A percentile compares a stretch with the other conserved stretches of the same genome.
Conservation (phyloP, 805 yeast species). For the Metschnikowia borealis region DNA sequence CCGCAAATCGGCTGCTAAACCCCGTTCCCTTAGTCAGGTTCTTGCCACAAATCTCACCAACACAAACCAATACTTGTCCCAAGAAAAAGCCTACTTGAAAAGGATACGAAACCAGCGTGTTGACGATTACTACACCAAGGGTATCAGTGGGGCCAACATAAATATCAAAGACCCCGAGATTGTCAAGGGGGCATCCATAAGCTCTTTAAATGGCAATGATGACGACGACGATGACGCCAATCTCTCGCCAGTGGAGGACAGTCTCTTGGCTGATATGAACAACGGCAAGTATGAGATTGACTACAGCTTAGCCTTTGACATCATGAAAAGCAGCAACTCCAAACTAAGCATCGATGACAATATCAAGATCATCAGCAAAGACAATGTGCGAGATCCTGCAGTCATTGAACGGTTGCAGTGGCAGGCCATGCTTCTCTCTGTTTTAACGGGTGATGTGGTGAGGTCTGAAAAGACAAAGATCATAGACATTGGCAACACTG, state of each 20-base stretch:
- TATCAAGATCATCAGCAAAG: slow-evolving; percentile 34
- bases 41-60: slow-evolving; percentile 13
- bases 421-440: slow-evolving; percentile 91
- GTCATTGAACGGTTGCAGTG: slow-evolving; percentile 83
- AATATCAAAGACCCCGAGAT: slow-evolving; percentile 12
- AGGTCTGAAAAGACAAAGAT: slow-evolving; percentile 82
- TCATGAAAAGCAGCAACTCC: slow-evolving; percentile 27
- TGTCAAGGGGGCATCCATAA: neutral
- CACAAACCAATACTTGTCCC: slow-evolving; percentile 47
- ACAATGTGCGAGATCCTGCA: slow-evolving; percentile 40
- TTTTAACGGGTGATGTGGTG: slow-evolving; percentile 92
- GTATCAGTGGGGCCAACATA: slow-evolving; percentile 44
- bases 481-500: slow-evolving; percentile 44
- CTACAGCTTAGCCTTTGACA: slow-evolving; percentile 35
- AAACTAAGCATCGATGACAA: slow-evolving; percentile 28
- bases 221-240: slow-evolving; percentile 30
- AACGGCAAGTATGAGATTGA: slow-evolving; percentile 48
- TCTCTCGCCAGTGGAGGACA: slow-evolving; percentile 17
- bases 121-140: slow-evolving; percentile 73
- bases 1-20: slow-evolving; percentile 9
- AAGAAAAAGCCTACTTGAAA: slow-evolving; percentile 63
- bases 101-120: slow-evolving; percentile 56
- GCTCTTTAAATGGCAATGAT: slow-evolving; percentile 18
- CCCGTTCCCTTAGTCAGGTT: slow-evolving; percentile 15
- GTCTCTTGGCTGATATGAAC: slow-evolving; percentile 38